These are phyloP conservation scores for Ajuga reptans DNA, from an alignment of 305 asterid genomes.

Conservation along the genomic window DNA sequence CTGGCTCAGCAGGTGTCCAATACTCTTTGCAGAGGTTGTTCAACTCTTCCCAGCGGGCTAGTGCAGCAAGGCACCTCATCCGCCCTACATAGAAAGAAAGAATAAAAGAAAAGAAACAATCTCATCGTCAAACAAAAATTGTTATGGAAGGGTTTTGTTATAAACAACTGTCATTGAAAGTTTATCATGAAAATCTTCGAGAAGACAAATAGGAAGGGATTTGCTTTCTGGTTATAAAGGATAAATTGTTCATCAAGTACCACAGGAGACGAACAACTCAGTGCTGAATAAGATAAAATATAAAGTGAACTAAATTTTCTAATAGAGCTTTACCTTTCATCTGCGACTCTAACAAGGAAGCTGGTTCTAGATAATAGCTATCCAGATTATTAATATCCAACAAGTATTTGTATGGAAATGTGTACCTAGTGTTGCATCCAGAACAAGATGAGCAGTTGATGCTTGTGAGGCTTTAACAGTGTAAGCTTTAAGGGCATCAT, in stretches of 20 bases:
- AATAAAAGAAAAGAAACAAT: background rate
- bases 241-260: background rate
- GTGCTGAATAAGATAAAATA: background rate
- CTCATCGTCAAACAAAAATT: conserved; percentile 6
- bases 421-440: conserved; percentile 97
- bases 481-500: conserved; percentile 98
- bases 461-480: conserved; percentile 86
- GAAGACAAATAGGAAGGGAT: no score
- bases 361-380: background rate
- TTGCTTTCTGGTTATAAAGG: background rate
- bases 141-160: no score
- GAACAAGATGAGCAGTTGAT: conserved; percentile 57
- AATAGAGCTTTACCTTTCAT: conserved; percentile 5
- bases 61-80: conserved; percentile 98
- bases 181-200: no score
- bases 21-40: conserved; percentile 91
- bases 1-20: conserved; percentile 99
- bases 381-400: conserved; percentile 8
- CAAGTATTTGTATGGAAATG: conserved; percentile 11
- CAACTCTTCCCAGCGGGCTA: conserved; percentile 99
- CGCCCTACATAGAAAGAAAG: conserved; percentile 45
- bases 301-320: background rate
- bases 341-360: conserved; percentile 12
- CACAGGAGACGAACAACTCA: background rate
- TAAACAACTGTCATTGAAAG: no score